Percentiles rank a stretch among this genome's conserved stretches.
Conservation (phyloP, 352 stramenopile species). For the Globisporangium yorkense region DNA sequence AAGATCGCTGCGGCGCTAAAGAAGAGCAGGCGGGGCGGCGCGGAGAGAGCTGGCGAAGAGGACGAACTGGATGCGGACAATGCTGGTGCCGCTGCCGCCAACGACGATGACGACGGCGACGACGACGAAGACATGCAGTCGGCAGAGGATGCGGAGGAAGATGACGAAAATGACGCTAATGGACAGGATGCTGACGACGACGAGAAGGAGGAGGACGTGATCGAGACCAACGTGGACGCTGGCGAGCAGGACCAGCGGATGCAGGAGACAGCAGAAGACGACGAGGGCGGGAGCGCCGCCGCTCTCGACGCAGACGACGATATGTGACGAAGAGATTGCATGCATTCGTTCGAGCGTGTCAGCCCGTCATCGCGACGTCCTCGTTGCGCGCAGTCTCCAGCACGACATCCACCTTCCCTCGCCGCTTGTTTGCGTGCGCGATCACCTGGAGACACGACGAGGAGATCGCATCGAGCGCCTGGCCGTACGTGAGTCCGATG, state of each 20-base stretch:
- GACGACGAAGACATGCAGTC: slow-evolving; percentile 41
- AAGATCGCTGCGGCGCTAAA: slow-evolving; percentile 35
- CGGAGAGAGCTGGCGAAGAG: slow-evolving; percentile 5
- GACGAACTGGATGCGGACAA: neutral
- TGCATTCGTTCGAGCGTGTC: neutral
- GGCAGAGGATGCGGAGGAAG: slow-evolving; percentile 17
- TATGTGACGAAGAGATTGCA: neutral
- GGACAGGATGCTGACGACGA: slow-evolving; percentile 5
- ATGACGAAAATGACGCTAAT: slow-evolving; percentile 2
- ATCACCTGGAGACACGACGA: slow-evolving; percentile 50
- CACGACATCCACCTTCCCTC: slow-evolving; percentile 40
- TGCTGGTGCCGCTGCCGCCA: neutral
- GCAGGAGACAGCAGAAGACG: neutral
- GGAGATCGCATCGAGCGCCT: slow-evolving; percentile 62
- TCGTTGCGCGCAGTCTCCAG: slow-evolving; percentile 14
- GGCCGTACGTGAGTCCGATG: slow-evolving; percentile 59
- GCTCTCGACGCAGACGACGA: neutral
- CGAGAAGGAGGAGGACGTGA: neutral
- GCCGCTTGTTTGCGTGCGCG: slow-evolving; percentile 49
- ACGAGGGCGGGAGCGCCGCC: neutral
- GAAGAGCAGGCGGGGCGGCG: slow-evolving; percentile 26
- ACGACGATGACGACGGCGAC: slow-evolving; percentile 24
- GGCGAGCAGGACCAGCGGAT: neutral
- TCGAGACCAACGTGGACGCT: neutral
- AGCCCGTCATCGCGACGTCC: slow-evolving; percentile 44